Evolutionary conservation across 163 green algal genomes (phyloP).

Genomic region (Scenedesmus sp.): DNA sequence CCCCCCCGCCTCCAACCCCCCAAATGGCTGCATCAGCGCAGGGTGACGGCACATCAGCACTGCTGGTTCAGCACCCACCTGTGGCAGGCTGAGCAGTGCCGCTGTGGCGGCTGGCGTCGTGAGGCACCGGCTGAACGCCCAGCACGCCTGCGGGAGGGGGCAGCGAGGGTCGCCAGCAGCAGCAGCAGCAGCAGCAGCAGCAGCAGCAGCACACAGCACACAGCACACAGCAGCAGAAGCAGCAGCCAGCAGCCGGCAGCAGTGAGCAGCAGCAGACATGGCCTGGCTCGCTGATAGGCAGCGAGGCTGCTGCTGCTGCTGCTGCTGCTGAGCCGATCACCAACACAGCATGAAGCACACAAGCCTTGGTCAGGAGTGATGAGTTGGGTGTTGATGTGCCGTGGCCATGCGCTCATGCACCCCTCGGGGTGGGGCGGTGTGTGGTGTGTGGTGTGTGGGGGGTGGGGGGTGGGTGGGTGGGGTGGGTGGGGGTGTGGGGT

Average conservation of each 20-base stretch:
- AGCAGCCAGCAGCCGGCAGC: no score
- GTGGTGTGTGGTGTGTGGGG: no score
- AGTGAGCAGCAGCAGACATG: background rate
- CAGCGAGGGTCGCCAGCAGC: background rate
- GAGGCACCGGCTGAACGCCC: conserved; percentile 74
- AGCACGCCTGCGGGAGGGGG: conserved; percentile 57
- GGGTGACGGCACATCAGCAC: background rate
- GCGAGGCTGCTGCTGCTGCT: background rate
- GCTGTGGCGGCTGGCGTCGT: conserved; percentile 64
- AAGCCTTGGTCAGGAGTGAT: no score
- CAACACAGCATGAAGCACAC: no score
- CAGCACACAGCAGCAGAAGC: no score
- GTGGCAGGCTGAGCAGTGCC: conserved; percentile 63
- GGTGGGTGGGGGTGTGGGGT: no score
- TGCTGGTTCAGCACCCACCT: conserved; percentile 29
- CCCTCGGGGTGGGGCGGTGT: no score
- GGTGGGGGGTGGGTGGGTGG: no score
- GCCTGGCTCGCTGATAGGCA: background rate
- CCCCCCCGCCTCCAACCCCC: no score
- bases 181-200: conserved; percentile 12
- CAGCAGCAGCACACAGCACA: background rate
- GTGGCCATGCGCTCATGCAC: no score
- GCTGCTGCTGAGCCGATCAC: background rate
- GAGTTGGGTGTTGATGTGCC: no score
- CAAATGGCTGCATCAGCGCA: background rate